Conservation (phyloP, 2,329 filamentous ascomycete species). For the Biscogniauxia mediterranea region DNA sequence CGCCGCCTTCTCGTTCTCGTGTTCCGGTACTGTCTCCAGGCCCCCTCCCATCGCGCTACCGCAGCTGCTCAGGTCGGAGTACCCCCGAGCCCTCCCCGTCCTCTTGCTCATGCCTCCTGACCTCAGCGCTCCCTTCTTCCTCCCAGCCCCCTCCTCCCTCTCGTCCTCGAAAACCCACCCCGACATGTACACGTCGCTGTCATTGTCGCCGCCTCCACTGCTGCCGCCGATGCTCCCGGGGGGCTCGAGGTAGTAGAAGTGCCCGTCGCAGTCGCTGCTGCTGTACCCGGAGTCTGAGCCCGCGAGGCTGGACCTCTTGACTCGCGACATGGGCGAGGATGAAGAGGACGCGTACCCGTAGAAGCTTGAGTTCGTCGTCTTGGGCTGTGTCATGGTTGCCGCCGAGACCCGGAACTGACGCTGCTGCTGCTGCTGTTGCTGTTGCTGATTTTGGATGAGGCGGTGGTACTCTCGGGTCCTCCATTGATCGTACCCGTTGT, state of each 20-base stretch:
- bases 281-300: constrained; percentile 9
- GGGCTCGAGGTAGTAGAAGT: constrained; percentile 17
- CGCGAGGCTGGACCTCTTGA: constrained; percentile 4
- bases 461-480: background rate
- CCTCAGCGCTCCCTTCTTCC: background rate
- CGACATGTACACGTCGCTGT: background rate
- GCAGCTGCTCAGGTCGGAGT: constrained; percentile 9
- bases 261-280: constrained; percentile 7
- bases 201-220: no score
- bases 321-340: background rate
- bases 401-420: background rate
- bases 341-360: background rate
- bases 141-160: background rate
- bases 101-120: background rate
- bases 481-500: constrained; percentile 1
- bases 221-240: background rate
- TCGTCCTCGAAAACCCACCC: background rate
- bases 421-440: constrained; percentile 8
- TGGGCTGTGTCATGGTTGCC: constrained; percentile 16
- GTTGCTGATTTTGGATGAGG: background rate
- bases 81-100: background rate
- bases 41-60: constrained; percentile 3
- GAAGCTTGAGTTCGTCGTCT: constrained; percentile 14
- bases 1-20: background rate
- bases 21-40: background rate